Evolutionary conservation across 1,139 yeast species (phyloP), one percentile per base, ranked within the genome.

Genomic region (Casaregolazyma suthepensis): DNA sequence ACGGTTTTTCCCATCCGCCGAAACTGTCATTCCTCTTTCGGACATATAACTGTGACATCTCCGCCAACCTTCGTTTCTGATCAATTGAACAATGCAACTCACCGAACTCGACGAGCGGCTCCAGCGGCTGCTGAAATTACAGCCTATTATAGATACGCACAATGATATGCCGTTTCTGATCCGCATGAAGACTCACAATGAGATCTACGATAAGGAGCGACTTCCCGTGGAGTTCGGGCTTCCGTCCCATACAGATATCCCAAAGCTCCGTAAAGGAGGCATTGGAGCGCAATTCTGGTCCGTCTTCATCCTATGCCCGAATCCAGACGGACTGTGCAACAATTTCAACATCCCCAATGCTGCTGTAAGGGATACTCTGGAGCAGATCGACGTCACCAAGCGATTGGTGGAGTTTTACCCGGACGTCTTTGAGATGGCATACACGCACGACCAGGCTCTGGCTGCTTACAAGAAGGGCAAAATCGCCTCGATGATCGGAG

Each of bases 351-450:
- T 29, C 35, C 53, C 55, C 13, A 55, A 53, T 47, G 48, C 54
- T 19, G 75, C 73, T 1, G 80, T 78, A 2, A 65, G 82, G 55
- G 82, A 78, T 59, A 78, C 82, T 1, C 54, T 79, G 59, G 82
- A 79, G 56, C 81, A 77, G 60, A 76, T 79, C 46, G 83, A 79
- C 61, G 77, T 78, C 6, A 73, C 76, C 5, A 73, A 73, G 57
- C 64, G 82, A 53, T 60, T 78, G 26, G 74, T 75, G 5, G 66
- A 65, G 3, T 71, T 71, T 52, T 75, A 75, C 54, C 69, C 77
- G 0, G 60, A 67, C 1, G 66, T 70, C 38, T 62, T 79, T 56
- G 64, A 67, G 31, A 71, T 75, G 63, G 80, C 77, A 15, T 56
- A 60, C 22, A 70, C 65, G 13, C 67, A 75, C 1, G 68, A 68